Percentiles rank a stretch among this genome's conserved stretches.
Conservation (phyloP, 129 eudicot species). For the Gnaphalium uliginosum region DNA sequence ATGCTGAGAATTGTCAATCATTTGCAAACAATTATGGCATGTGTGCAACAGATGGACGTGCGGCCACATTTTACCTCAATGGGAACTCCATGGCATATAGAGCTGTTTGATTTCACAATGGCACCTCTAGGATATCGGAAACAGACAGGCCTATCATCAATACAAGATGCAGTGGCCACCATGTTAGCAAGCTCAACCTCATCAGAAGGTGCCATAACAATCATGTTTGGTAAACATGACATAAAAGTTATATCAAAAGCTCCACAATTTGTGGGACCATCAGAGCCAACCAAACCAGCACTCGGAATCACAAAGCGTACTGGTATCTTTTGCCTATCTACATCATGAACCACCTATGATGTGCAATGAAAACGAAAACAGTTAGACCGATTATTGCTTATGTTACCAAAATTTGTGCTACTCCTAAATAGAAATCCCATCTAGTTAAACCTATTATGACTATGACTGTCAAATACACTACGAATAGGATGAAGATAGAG, state of each 20-base stretch:
- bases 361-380: slow-evolving; percentile 7
- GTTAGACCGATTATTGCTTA: slow-evolving; percentile 11
- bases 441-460: background rate
- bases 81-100: slow-evolving; percentile 46
- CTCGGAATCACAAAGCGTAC: slow-evolving; percentile 87
- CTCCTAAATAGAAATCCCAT: background rate
- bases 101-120: slow-evolving; percentile 41
- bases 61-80: slow-evolving; percentile 57
- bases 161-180: slow-evolving; percentile 79
- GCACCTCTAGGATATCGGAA: slow-evolving; percentile 96
- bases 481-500: background rate
- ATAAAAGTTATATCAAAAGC: slow-evolving; percentile 81
- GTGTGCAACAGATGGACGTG: slow-evolving; percentile 5
- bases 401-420: background rate
- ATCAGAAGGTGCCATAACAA: slow-evolving; percentile 97
- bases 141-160: slow-evolving; percentile 83
- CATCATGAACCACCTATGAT: slow-evolving; percentile 82
- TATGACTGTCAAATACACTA: background rate
- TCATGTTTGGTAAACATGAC: slow-evolving; percentile 97
- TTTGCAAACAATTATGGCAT: background rate
- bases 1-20: too few relatives aligned
- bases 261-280: slow-evolving; percentile 77
- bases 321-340: slow-evolving; percentile 84
- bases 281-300: slow-evolving; percentile 92
- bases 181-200: slow-evolving; percentile 88